Conservation (phyloP, 257 asterid genomes). For the Anisodus acutangulus region DNA sequence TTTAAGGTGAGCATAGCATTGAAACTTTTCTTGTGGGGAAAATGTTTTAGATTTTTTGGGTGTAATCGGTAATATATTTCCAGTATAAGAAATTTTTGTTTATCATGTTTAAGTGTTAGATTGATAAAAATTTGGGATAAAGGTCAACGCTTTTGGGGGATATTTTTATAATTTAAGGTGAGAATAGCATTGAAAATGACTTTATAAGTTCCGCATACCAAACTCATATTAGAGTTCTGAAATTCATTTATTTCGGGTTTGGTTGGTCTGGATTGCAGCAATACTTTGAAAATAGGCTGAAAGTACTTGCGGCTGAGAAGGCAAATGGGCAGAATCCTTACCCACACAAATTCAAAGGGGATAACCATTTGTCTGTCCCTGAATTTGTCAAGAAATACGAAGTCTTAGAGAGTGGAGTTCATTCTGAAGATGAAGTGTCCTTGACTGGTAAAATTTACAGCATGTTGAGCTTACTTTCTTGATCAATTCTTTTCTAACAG, state of each 20-base stretch:
- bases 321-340: constrained; percentile 66
- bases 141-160: neutral
- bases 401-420: constrained; percentile 61
- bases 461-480: neutral
- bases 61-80: neutral
- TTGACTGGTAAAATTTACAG: constrained; percentile 59
- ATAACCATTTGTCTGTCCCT: constrained; percentile 47
- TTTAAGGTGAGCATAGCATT: too few species aligned
- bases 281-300: constrained; percentile 74
- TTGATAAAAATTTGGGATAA: neutral
- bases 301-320: constrained; percentile 63
- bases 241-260: neutral
- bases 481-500: neutral
- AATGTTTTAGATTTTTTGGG: too few species aligned
- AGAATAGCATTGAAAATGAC: neutral
- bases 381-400: constrained; percentile 60
- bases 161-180: neutral
- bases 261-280: constrained; percentile 55
- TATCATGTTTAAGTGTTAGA: neutral
- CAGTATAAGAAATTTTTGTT: neutral
- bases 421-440: constrained; percentile 66
- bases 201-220: neutral
- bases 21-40: neutral
- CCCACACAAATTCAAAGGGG: constrained; percentile 70
- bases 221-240: neutral